A percentile compares a stretch with the other conserved stretches of the same genome.
phyloP scores from a whole-genome alignment of 345 rosid species.

The Citrus trifoliata region DNA sequence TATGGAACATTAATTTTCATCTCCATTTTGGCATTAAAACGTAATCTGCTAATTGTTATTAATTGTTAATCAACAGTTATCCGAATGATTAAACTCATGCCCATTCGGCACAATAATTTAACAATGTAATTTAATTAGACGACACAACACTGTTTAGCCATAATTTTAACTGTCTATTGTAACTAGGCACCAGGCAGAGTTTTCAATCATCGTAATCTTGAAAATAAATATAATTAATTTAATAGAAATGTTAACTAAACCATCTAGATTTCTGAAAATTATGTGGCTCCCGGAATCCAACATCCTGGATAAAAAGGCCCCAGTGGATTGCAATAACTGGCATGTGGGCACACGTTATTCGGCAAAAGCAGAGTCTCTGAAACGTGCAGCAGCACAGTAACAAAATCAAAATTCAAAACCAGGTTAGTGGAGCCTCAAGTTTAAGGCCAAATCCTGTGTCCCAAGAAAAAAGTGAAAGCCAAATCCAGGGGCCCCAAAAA shows the following conservation, averaged over 20 bases:
- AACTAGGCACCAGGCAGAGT: too few species aligned
- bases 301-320: slow-evolving; percentile 7
- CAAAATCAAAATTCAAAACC: slow-evolving; percentile 14
- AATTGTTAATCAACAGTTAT: too few species aligned
- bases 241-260: too few species aligned
- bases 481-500: slow-evolving; percentile 36
- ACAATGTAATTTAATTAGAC: too few species aligned
- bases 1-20: too few species aligned
- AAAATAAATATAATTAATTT: too few species aligned
- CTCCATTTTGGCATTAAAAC: background rate
- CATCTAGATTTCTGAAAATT: background rate
- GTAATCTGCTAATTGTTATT: background rate
- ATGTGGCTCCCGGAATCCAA: background rate
- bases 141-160: too few species aligned
- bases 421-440: slow-evolving; percentile 29
- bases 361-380: background rate
- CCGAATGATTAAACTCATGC: too few species aligned
- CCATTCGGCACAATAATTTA: too few species aligned
- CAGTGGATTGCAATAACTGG: background rate
- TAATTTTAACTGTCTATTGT: too few species aligned
- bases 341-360: background rate
- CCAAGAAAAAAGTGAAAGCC: slow-evolving; percentile 19
- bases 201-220: too few species aligned
- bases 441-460: slow-evolving; percentile 27
- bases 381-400: background rate